These are phyloP conservation scores for Tardiomyces blankii DNA, from an alignment of 1,139 yeast genomes.

Conservation along the genomic window DNA sequence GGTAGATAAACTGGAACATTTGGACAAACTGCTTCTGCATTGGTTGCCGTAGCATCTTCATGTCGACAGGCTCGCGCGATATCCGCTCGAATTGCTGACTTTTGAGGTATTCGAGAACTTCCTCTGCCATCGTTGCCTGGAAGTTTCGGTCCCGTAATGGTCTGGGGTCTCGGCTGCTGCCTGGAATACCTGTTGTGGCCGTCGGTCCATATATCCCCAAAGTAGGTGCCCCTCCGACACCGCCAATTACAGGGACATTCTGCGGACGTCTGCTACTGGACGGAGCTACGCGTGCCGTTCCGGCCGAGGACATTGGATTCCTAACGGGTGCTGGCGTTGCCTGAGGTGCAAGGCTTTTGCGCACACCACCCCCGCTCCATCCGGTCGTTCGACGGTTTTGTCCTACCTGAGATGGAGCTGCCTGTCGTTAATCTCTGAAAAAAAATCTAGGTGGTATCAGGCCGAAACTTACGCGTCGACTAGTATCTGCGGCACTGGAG, in stretches of 20 bases:
- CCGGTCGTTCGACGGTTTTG: background rate
- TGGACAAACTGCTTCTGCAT: constrained; percentile 79
- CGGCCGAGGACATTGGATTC: background rate
- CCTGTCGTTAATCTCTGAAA: background rate
- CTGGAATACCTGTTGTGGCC: background rate
- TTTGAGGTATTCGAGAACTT: constrained; percentile 45
- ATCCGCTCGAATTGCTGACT: constrained; percentile 60
- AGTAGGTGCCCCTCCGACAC: background rate
- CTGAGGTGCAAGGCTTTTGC: background rate
- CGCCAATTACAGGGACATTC: background rate
- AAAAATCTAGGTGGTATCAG: too few species aligned
- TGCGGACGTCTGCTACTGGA: background rate
- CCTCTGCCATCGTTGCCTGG: constrained; percentile 46
- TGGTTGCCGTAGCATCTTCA: constrained; percentile 59
- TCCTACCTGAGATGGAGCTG: background rate
- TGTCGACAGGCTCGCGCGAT: constrained; percentile 57
- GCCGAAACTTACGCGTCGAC: background rate
- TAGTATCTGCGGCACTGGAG: background rate
- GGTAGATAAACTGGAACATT: constrained; percentile 72
- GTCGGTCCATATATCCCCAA: background rate
- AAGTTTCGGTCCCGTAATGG: constrained; percentile 67
- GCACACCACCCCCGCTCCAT: background rate
- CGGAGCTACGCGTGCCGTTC: background rate
- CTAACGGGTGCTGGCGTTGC: background rate
- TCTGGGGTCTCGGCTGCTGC: constrained; percentile 45